Evolutionary conservation across 2,329 filamentous ascomycete genomes (phyloP), one percentile per base, ranked within the genome.

Genomic region (Grosmannia serpens): DNA sequence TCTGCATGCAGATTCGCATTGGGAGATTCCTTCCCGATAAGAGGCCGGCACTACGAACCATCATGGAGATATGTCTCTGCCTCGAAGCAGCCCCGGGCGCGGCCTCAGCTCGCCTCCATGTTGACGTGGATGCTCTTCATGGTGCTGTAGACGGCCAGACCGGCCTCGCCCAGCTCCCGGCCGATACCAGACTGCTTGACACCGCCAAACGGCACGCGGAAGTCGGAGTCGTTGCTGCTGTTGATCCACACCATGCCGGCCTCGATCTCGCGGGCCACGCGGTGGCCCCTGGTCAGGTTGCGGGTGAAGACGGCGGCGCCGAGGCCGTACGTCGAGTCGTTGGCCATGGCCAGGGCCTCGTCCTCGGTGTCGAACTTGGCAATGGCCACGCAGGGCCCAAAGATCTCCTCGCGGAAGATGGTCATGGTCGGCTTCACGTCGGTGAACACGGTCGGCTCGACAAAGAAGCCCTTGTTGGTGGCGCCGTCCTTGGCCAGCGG

Each of bases 241-340:
- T 76, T 76, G 65, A 76, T 71, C 74, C 74, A 76, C 52, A 76
- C 74, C 72, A 74, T 75, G 55, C 81, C 81, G 10, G 79, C 77
- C 67, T 83, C 79, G 53, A 84, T 78, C 51, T 79, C 81, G 59
- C 76, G 76, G 33, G 77, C 73, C 9, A 75, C 71, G 41, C 70
- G 67, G 64, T 76, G 74, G 27, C 73, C 73, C 63, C 70, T 68
- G 53, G 68, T 73, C 59, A 84, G 73, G 65, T 84, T 75, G 65
- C 75, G 71, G 1, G 82, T 84, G 63, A 85, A 85, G 4, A 86
- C 69, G 0, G 81, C 77, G 8, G 77, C 74, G 5, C 80, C 81
- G 0, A 85, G 72, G 7, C 82, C 82, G 63, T 85, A 84, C 0
- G 73, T 77, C 1, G 76, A 78, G 65, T 82, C 68, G 59, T 74